These are phyloP conservation scores for Geotrichum reessii DNA, from an alignment of 1,139 yeast genomes.

Conservation along the genomic window DNA sequence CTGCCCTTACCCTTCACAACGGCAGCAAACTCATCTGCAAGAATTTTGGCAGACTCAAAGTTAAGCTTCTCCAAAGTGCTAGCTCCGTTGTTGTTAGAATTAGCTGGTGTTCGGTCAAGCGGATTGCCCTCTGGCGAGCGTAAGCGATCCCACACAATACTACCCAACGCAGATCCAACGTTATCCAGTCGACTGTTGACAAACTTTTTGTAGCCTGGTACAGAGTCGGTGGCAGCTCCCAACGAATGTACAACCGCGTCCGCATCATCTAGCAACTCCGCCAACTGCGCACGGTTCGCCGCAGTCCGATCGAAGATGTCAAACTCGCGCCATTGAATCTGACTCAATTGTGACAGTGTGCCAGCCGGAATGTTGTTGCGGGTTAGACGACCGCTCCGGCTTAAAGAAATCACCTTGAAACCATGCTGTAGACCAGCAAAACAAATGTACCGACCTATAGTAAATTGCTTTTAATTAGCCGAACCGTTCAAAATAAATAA, in stretches of 20 bases:
- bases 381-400: conserved; percentile 23
- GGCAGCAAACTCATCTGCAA: conserved; percentile 53
- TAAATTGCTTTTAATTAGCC: conserved; percentile 49
- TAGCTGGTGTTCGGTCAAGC: conserved; percentile 8
- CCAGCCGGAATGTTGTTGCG: conserved; percentile 12
- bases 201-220: conserved; percentile 58
- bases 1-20: background rate
- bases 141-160: background rate
- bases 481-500: too few relatives aligned
- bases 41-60: conserved; percentile 59
- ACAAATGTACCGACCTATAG: conserved; percentile 12
- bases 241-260: conserved; percentile 77
- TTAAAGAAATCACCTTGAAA: conserved; percentile 9
- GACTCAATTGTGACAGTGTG: conserved; percentile 43
- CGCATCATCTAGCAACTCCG: conserved; percentile 43
- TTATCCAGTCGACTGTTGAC: conserved; percentile 21
- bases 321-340: conserved; percentile 65
- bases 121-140: conserved; percentile 6
- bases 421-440: conserved; percentile 13
- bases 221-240: conserved; percentile 58
- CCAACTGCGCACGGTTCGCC: conserved; percentile 34
- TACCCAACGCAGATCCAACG: background rate
- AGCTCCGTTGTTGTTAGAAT: conserved; percentile 3
- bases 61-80: conserved; percentile 59
- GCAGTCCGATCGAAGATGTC: conserved; percentile 61